These are phyloP conservation scores for Pyrenochaeta sp. DNA, from an alignment of 2,329 filamentous ascomycete species.

Conservation along the genomic window DNA sequence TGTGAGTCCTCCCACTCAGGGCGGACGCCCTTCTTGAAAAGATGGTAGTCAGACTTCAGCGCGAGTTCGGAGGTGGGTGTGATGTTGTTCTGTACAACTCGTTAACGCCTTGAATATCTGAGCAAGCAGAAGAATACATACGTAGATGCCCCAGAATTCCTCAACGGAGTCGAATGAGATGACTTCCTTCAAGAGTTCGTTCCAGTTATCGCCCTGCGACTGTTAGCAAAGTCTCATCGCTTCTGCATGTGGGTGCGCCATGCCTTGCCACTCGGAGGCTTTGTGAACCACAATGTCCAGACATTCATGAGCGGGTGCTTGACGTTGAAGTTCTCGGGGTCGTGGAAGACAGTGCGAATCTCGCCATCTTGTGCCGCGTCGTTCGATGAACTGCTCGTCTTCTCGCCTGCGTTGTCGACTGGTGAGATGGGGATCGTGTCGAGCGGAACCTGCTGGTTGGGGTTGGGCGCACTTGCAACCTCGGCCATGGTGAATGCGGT, in stretches of 20 bases:
- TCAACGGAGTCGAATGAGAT: conserved; percentile 99
- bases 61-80: conserved; percentile 93
- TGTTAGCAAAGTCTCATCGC: conserved; percentile 19
- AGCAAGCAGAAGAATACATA: conserved; percentile 60
- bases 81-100: conserved; percentile 88
- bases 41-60: conserved; percentile 98
- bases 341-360: conserved; percentile 93
- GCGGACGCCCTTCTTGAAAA: conserved; percentile 96
- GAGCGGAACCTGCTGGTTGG: conserved; percentile 60
- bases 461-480: conserved; percentile 46
- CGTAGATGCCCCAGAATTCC: conserved; percentile 99
- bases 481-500: conserved; percentile 42
- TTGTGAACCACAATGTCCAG: conserved; percentile 99
- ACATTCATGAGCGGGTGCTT: conserved; percentile 97
- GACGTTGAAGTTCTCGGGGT: conserved; percentile 99
- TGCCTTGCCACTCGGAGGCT: conserved; percentile 95
- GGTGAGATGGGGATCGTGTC: conserved; percentile 65
- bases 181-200: conserved; percentile 95
- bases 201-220: conserved; percentile 92
- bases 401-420: conserved; percentile 53
- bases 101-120: conserved; percentile 15
- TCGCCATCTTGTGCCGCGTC: conserved; percentile 59
- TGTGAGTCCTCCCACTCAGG: conserved; percentile 98
- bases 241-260: conserved; percentile 21
- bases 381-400: conserved; percentile 49